Conservation (phyloP, 2,329 filamentous ascomycete species). For the Periconia sp. region DNA sequence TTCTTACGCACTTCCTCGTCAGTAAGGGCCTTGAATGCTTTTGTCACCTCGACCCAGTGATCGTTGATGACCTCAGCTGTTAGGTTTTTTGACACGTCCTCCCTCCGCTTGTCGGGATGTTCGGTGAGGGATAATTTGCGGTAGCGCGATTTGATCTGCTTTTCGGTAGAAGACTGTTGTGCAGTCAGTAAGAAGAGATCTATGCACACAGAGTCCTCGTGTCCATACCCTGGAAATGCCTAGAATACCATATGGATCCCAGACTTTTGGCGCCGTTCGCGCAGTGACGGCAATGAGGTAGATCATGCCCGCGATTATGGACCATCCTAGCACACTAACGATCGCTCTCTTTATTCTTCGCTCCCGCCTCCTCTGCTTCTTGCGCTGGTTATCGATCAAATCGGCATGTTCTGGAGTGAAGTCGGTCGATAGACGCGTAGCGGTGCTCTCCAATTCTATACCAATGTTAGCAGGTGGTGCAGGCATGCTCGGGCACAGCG, state of each 20-base stretch:
- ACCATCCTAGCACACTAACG: constrained; percentile 76
- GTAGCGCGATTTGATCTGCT: constrained; percentile 90
- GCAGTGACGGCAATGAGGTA: constrained; percentile 86
- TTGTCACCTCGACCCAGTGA: constrained; percentile 90
- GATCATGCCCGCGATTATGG: constrained; percentile 82
- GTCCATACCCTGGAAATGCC: constrained; percentile 73
- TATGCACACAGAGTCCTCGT: constrained; percentile 1
- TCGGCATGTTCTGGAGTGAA: constrained; percentile 82
- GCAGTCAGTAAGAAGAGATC: constrained; percentile 19
- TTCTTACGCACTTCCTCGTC: constrained; percentile 98
- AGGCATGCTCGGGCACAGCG: constrained; percentile 63
- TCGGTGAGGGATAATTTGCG: constrained; percentile 80
- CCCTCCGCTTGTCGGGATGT: constrained; percentile 90
- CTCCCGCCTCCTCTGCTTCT: constrained; percentile 86
- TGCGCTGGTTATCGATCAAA: constrained; percentile 78
- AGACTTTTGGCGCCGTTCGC: constrained; percentile 72
- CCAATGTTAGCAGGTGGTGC: constrained; percentile 19
- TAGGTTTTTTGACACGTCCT: constrained; percentile 84
- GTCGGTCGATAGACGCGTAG: constrained; percentile 77
- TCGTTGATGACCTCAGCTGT: constrained; percentile 83
- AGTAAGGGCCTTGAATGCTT: constrained; percentile 96
- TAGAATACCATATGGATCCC: constrained; percentile 96
- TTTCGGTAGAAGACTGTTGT: constrained; percentile 74
- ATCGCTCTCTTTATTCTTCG: constrained; percentile 82
- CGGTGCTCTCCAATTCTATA: constrained; percentile 73